Evolutionary conservation across 768 basidiomycete species (phyloP).

Genomic region (Calocybe cyanea): DNA sequence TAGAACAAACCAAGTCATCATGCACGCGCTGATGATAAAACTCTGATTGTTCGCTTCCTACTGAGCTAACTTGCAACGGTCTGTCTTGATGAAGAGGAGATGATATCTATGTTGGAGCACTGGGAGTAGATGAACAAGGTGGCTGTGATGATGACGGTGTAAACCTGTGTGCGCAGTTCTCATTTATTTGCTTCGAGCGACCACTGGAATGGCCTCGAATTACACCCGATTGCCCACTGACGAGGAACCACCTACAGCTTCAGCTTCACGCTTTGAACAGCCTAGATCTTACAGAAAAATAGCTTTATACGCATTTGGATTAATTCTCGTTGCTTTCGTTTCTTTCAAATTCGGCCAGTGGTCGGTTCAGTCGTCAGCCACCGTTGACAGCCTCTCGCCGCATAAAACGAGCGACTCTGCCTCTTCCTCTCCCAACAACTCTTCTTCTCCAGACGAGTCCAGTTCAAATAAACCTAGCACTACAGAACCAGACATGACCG

Average conservation of each 20-base stretch:
- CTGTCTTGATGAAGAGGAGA: background rate
- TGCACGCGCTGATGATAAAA: too few relatives aligned
- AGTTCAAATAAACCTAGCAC: constrained; percentile 6
- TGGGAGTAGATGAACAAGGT: background rate
- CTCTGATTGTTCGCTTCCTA: too few relatives aligned
- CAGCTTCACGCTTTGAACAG: constrained; percentile 20
- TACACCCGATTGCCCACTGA: constrained; percentile 17
- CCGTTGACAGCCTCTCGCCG: constrained; percentile 3
- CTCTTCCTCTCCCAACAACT: constrained; percentile 6
- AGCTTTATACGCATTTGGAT: constrained; percentile 29
- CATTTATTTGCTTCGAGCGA: constrained; percentile 4
- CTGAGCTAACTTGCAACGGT: too few relatives aligned
- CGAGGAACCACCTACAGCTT: constrained; percentile 19
- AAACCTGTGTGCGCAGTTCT: background rate
- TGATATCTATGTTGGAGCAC: background rate
- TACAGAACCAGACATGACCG: constrained; percentile 21
- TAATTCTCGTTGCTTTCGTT: constrained; percentile 34
- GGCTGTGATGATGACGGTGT: background rate
- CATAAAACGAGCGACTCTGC: background rate
- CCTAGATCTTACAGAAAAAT: constrained; percentile 22
- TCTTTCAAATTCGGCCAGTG: constrained; percentile 44
- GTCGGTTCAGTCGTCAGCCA: constrained; percentile 19
- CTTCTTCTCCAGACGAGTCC: constrained; percentile 6
- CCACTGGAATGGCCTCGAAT: constrained; percentile 18
- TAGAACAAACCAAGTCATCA: too few relatives aligned